These are phyloP conservation scores for Cladosporium austrohemisphaericum DNA, from an alignment of 2,329 filamentous ascomycete species.

Conservation along the genomic window DNA sequence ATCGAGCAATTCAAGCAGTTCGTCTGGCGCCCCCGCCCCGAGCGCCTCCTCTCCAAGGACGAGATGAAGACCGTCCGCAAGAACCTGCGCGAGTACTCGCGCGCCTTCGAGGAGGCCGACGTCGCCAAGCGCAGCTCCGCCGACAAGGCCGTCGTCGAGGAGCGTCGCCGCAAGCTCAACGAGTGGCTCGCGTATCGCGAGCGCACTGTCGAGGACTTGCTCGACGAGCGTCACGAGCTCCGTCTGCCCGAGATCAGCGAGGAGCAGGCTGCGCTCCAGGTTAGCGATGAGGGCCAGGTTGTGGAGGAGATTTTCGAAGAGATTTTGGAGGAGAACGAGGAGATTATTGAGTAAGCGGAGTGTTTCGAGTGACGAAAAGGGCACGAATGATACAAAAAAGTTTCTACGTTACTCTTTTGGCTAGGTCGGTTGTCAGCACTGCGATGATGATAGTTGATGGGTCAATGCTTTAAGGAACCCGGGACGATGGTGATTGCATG, in stretches of 20 bases:
- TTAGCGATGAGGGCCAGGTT: constrained; percentile 49
- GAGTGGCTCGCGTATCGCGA: constrained; percentile 88
- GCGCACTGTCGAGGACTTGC: constrained; percentile 65
- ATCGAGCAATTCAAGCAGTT: constrained; percentile 98
- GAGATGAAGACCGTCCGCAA: constrained; percentile 98
- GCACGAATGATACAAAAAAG: too few species aligned
- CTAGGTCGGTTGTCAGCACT: too few species aligned
- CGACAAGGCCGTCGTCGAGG: constrained; percentile 89
- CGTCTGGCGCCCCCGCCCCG: constrained; percentile 85
- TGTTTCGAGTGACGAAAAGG: too few species aligned
- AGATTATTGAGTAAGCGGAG: constrained; percentile 56
- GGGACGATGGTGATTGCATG: too few species aligned
- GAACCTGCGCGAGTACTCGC: constrained; percentile 95
- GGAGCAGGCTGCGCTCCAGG: constrained; percentile 56
- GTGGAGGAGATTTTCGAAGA: constrained; percentile 82
- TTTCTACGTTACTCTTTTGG: too few species aligned
- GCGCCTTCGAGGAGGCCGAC: constrained; percentile 92
- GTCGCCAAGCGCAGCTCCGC: constrained; percentile 88
- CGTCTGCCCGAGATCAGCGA: constrained; percentile 65
- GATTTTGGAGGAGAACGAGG: constrained; percentile 82
- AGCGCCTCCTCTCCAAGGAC: constrained; percentile 89
- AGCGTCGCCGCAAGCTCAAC: constrained; percentile 72
- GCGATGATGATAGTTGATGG: too few species aligned
- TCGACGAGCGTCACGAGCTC: constrained; percentile 64
- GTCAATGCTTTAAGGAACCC: too few species aligned